Base-by-base conservation (phyloP, 73 alveolate species). In the Paramecium biaurelia region DNA sequence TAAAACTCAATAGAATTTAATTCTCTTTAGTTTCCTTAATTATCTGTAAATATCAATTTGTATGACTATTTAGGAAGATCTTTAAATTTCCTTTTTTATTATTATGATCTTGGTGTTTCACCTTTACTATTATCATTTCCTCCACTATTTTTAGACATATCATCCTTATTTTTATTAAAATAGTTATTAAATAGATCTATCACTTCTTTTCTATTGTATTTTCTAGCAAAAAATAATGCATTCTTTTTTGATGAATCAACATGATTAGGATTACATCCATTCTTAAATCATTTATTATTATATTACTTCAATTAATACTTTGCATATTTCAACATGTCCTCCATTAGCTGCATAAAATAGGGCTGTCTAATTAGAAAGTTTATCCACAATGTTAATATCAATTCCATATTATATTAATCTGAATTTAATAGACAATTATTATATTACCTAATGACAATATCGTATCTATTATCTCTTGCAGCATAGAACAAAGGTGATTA, bases 291-390 rank as follows among this genome's bases (percentile, higher is more conserved):
- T 12, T 5, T 53, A 53, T 53, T 11, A 34, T 34, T 10, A 5
- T 34, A 14, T 11, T 72, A 72, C 86, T 30, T 92, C 98, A n/a
- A 97, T 82, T 93, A 96, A 92, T 14, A 92, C 49, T 82, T 93
- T 95, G 35, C 96, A 95, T 28, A 95, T 88, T 85, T 96, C 97
- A 20, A 92, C 79, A 85, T 97, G 96, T 76, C 99, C 99, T 79
- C 97, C 99, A 85, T 99, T 89, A 1, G 99, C 97, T 38, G 98
- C 96, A 85, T 98, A 98, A 90, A 94, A 98, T 28, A 98, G 89
- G 21, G 98, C 96, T 14, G 98, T 96, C 89, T 97, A 95, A 7
- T 97, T 96, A 92, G 96, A 92, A 23, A 93, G 76, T 23, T 38
- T 89, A 92, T 97, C 99, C 35, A 87, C 93, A 43, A 93, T 96